Evolutionary conservation across 495 filamentous ascomycete genomes (phyloP), one percentile per base, ranked within the genome.

Genomic region (Neurospora tetraspora): DNA sequence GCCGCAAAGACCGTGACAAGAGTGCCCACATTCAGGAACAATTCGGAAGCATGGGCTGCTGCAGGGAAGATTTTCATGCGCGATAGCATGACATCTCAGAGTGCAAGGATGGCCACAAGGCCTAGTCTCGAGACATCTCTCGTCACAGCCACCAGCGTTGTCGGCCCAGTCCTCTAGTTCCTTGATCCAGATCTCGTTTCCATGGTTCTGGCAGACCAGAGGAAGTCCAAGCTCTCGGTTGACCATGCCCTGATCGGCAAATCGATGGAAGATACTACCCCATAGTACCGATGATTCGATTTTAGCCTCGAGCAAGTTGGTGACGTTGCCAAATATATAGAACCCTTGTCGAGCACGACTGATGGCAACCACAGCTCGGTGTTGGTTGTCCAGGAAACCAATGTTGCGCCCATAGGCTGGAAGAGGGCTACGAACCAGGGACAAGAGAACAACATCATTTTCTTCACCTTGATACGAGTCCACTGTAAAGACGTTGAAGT

Each of bases 381-480:
- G 96, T 75, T 89, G 85, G 65, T 91, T 88, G 11, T 85, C 83
- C 27, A 96, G 81, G 76, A 95, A 98, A 4, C 92, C 93, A 68
- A 93, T 89, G 40, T 82, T 71, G 31, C 70, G 74, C 14, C 74
- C 53, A 11, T 75, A 73, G 20, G 75, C 75, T 0, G 36, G 68
- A 14, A 75, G 70, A 3, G 79, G 79, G 76, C 91, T 94, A 65
- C 96, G 86, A 12, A 97, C 95, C 0, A 98, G 82, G 1, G 94
- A 97, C 1, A 98, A 84, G 5, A 98, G 75, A 20, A 98, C 82
- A 42, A 98, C 84, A 23, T 93, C 93, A 75, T 98, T 98, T 76
- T 98, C 94, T 78, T 98, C 94, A 37, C 95, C 95, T 78, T 98
- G 96, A 79, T 95, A 98, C 0, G 92, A 94, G 77, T 98, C 96